These are phyloP conservation scores for Annulohypoxylon stygium DNA, from an alignment of 495 filamentous ascomycete species.

Conservation along the genomic window DNA sequence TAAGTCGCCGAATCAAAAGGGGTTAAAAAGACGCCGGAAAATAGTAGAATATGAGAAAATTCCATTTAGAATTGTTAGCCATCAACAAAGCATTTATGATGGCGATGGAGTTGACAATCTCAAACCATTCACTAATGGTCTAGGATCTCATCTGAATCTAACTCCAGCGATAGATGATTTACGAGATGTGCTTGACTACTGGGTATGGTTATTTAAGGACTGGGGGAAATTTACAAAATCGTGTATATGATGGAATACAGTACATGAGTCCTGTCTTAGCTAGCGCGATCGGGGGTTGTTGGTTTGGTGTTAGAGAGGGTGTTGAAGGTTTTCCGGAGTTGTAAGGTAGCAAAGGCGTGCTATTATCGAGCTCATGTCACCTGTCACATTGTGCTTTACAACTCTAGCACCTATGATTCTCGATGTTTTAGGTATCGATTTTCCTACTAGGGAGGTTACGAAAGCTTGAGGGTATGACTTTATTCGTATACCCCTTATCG, in stretches of 20 bases:
- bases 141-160: constrained; percentile 3
- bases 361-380: constrained; percentile 1
- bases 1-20: constrained; percentile 7
- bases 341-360: constrained; percentile 18
- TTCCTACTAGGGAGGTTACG: neutral
- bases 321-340: constrained; percentile 14
- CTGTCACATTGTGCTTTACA: neutral
- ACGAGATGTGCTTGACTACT: neutral
- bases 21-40: neutral
- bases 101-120: constrained; percentile 16
- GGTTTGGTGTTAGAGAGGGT: constrained; percentile 7
- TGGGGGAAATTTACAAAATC: neutral
- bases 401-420: neutral
- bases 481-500: neutral
- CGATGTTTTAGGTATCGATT: constrained; percentile 5
- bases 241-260: constrained; percentile 8
- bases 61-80: constrained; percentile 16
- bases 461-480: neutral
- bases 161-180: constrained; percentile 11
- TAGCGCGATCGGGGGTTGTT: neutral
- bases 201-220: neutral
- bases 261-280: neutral
- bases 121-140: neutral
- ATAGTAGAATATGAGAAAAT: constrained; percentile 26
- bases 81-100: constrained; percentile 14